Evolutionary conservation across 1,284 basidiomycete species (phyloP), one percentile per base, ranked within the genome.

Genomic region (Pseudomicrostroma phylloplanum): DNA sequence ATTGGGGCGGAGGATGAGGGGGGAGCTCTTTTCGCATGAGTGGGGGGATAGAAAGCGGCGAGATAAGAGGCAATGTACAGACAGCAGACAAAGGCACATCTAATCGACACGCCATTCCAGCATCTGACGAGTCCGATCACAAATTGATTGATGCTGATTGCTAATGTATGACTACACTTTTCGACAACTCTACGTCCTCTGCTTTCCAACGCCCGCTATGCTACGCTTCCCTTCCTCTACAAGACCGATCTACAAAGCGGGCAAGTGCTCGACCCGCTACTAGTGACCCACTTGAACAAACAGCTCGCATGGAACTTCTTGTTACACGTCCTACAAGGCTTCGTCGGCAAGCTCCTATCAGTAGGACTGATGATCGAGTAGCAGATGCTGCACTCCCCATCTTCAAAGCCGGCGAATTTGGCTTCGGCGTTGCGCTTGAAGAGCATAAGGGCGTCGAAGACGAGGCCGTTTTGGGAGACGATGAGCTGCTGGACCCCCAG

Each of bases 381-480:
- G 68, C 78, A 80, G 60, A 80, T 77, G 30, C 75, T 76, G 49
- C 77, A 78, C 56, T 77, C 76, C 8, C 64, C 64, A 43, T 67
- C 70, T 48, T 79, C 77, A 46, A 61, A 61, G 1, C 77, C 77
- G 39, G 71, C 70, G 61, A 79, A 79, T 54, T 77, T 75, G 23
- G 73, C 72, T 62, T 79, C 77, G 88, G 80, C 96, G 93, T 97
- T 98, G 81, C 89, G 90, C 82, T 94, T 96, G 85, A 96, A 98
- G 63, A 96, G 82, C 17, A 85, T 86, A n/a, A 98, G 80, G 0
- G 90, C 93, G 74, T 26, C 17, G 6, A 59, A 11, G 26, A 59
- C 42, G 12, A 43, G 55, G 42, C 46, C 17, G 12, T 94, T 93
- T 89, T 92, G 59, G 36, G 60, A 73, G 3, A 89, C 91, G 61